Conservation (phyloP, 2,329 filamentous ascomycete genomes). For the Neonectria punicea region DNA sequence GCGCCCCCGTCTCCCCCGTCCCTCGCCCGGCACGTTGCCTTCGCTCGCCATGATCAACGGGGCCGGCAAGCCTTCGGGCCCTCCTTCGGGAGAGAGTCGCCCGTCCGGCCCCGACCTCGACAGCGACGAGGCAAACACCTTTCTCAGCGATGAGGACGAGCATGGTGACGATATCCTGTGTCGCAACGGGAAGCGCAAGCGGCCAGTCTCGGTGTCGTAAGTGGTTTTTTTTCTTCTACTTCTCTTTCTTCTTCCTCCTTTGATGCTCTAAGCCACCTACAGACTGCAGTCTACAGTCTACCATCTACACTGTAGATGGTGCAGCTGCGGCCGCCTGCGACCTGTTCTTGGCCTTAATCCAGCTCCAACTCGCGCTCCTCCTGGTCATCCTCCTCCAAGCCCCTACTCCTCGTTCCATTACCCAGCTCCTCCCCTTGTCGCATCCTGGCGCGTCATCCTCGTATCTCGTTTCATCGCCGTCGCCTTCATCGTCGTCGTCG, state of each 20-base stretch:
- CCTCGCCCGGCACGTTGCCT: conserved; percentile 21
- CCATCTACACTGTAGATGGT: not conserved
- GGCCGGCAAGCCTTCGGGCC: conserved; percentile 39
- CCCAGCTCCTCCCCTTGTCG: conserved; percentile 10
- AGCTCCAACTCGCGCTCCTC: not conserved
- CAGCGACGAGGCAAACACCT: conserved; percentile 56
- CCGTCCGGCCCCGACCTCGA: conserved; percentile 52
- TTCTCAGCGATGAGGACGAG: conserved; percentile 56
- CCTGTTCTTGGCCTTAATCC: not conserved
- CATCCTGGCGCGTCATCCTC: conserved; percentile 9
- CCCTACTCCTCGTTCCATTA: not conserved
- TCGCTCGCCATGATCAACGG: conserved; percentile 41
- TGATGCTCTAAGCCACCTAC: conserved; percentile 1
- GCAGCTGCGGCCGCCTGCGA: not conserved
- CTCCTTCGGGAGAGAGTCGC: conserved; percentile 46
- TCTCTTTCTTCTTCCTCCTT: conserved; percentile 15
- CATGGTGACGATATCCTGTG: conserved; percentile 50
- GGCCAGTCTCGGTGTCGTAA: conserved; percentile 70
- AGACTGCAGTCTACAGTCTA: not conserved
- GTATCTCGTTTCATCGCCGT: conserved; percentile 5
- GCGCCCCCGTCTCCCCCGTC: conserved; percentile 7
- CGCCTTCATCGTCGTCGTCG: not conserved
- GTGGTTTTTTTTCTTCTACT: conserved; percentile 7
- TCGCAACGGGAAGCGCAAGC: conserved; percentile 64
- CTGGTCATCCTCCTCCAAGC: not conserved